A percentile compares a stretch with the other conserved stretches of the same genome.
phyloP scores from a whole-genome alignment of 306 rosid species.

The Dryas octopetala region DNA sequence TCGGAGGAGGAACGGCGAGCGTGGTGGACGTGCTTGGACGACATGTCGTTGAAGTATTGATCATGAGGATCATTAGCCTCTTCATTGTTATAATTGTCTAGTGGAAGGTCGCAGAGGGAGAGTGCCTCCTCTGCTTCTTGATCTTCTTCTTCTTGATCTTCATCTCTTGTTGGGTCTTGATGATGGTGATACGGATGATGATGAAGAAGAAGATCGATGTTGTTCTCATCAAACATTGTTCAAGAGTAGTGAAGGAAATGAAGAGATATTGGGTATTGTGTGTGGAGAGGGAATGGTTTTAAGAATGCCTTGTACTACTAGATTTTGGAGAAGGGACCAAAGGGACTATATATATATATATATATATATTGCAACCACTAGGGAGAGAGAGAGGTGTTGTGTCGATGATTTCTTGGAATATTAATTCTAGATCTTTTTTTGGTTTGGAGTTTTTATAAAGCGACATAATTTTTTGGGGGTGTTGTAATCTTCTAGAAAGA shows the following conservation, averaged over 20 bases:
- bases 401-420: slow-evolving; percentile 17
- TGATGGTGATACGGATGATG: not conserved
- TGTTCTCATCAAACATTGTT: slow-evolving; percentile 3
- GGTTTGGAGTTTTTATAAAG: slow-evolving; percentile 11
- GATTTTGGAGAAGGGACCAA: slow-evolving; percentile 9
- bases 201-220: not conserved
- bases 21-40: slow-evolving; percentile 9
- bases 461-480: slow-evolving; percentile 6
- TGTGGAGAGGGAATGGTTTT: not conserved
- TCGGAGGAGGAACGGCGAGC: slow-evolving; percentile 34
- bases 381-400: not conserved
- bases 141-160: not conserved
- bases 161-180: not conserved
- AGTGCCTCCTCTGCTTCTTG: slow-evolving; percentile 47
- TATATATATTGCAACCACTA: too few species aligned
- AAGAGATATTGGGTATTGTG: not conserved
- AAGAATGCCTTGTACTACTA: not conserved
- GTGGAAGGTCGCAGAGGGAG: slow-evolving; percentile 60
- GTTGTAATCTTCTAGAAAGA: slow-evolving; percentile 6
- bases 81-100: not conserved
- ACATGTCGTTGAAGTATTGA: not conserved
- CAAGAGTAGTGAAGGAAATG: not conserved
- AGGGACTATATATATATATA: slow-evolving; percentile 11
- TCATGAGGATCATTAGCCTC: not conserved
- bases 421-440: not conserved